A percentile compares a stretch with the other conserved stretches of the same genome.
phyloP scores from a whole-genome alignment of 2,329 filamentous ascomycete genomes.

The Talaromyces sp. region DNA sequence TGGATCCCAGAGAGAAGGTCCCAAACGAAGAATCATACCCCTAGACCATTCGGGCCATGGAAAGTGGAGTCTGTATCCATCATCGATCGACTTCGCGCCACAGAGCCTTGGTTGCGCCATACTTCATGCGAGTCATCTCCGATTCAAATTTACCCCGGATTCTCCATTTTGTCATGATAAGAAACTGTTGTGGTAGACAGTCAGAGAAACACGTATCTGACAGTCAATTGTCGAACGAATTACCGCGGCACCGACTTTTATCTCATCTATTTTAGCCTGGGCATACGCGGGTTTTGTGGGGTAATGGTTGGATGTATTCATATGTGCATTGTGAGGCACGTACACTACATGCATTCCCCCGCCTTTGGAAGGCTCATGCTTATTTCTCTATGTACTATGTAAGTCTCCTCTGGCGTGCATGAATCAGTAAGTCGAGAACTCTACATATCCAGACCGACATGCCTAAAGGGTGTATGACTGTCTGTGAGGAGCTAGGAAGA shows the following conservation, averaged over 20 bases:
- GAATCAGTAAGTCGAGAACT: neutral
- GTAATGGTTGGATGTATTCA: neutral
- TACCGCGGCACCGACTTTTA: neutral
- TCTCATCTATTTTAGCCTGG: neutral
- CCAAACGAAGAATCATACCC: no score
- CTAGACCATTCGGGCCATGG: no score
- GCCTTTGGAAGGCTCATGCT: neutral
- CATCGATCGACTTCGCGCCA: neutral
- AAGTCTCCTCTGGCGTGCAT: neutral
- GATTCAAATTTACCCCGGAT: neutral
- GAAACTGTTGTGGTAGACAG: neutral
- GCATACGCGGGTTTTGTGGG: neutral
- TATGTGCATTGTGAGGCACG: neutral
- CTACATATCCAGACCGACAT: neutral
- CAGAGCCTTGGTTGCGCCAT: neutral
- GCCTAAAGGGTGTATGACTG: neutral
- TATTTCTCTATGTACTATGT: neutral
- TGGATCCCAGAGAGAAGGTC: no score
- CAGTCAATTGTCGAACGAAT: neutral
- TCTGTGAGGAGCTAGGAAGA: neutral
- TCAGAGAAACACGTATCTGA: no score
- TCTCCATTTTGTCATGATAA: neutral
- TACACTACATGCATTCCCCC: neutral
- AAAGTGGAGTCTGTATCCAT: neutral
- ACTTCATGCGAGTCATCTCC: neutral